These are phyloP conservation scores for Cucurbita maxima DNA, from an alignment of 306 rosid genomes.

Conservation along the genomic window DNA sequence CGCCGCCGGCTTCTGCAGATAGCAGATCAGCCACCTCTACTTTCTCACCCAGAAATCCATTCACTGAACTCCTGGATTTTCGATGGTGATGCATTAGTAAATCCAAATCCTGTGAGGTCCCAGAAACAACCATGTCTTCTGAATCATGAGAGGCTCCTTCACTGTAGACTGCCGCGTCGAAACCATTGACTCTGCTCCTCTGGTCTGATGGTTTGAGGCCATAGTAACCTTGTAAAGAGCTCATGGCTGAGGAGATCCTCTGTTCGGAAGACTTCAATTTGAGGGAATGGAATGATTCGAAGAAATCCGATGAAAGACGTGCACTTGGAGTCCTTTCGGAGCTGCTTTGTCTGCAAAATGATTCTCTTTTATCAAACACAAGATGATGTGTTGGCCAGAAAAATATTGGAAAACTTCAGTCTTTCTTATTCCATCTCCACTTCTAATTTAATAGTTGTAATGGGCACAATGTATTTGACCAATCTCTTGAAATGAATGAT, in stretches of 20 bases:
- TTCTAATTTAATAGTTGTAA: background rate
- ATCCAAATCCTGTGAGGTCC: slow-evolving; percentile 7
- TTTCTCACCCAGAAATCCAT: slow-evolving; percentile 39
- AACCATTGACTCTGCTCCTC: slow-evolving; percentile 18
- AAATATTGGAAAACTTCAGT: background rate
- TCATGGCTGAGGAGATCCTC: slow-evolving; percentile 54
- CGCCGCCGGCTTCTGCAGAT: slow-evolving; percentile 11
- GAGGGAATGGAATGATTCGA: slow-evolving; percentile 50
- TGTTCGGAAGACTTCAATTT: slow-evolving; percentile 25
- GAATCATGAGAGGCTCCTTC: slow-evolving; percentile 19
- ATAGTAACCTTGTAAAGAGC: slow-evolving; percentile 63
- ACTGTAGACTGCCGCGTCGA: slow-evolving; percentile 20
- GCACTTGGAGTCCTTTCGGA: slow-evolving; percentile 20
- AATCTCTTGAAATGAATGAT: background rate
- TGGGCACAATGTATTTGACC: background rate
- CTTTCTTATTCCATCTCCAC: background rate
- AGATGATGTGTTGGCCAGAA: background rate
- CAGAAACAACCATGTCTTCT: slow-evolving; percentile 21
- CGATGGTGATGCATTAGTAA: slow-evolving; percentile 23
- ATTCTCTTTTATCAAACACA: slow-evolving; percentile 2
- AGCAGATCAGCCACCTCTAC: slow-evolving; percentile 17
- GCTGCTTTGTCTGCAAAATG: slow-evolving; percentile 24
- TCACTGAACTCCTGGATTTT: slow-evolving; percentile 53
- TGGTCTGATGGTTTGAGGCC: slow-evolving; percentile 37
- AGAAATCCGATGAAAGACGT: slow-evolving; percentile 21